Base-by-base conservation (phyloP, 345 rosid species). In the Camelina neglecta region DNA sequence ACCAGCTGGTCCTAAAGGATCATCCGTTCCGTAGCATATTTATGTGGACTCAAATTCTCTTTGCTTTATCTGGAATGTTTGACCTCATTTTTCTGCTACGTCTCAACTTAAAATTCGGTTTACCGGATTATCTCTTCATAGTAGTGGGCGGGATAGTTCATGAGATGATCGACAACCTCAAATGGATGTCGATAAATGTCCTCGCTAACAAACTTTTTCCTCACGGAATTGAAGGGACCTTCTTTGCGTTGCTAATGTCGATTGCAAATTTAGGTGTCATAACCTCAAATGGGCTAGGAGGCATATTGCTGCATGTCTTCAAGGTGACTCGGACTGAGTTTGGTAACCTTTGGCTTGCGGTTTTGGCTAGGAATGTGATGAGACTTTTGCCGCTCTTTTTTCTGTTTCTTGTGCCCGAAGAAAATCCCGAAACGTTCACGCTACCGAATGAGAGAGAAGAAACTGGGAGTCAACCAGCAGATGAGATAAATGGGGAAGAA, bases 111-210 rank as follows among this genome's bases (percentile, higher is more conserved):
- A 85, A 65, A 67, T 33, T 90, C 21, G 89, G 96, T 18, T 69
- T 95, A 61, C 96, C 98, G 0, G 97, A 95, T 57, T 88, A 81
- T 58, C 78, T 86, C 35, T 90, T 93, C 47, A 75, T 84, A 20
- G 94, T 95, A 61, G 81, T 92, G 3, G 98, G 86, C 12, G 95
- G 83, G 70, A 74, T 89, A 38, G 86, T 86, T 42, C 29, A 26
- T 26, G 29, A 81, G 65, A 79, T 95, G 89, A 82, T 92, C 6
- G 81, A 79, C 5, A 75, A 84, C 73, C 83, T 90, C 9, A 92
- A 95, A 75, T 92, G 98, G 99, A 92, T 95, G 98, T 97, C 99
- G 1, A 79, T 95, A 13, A 90, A 89, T 0, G 97, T 95, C 11
- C 88, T 95, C 24, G 84, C 93, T 75, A 78, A 96, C 0, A 90